Conservation (phyloP, 176 grass and related monocot species). For the Puya raimondii region DNA sequence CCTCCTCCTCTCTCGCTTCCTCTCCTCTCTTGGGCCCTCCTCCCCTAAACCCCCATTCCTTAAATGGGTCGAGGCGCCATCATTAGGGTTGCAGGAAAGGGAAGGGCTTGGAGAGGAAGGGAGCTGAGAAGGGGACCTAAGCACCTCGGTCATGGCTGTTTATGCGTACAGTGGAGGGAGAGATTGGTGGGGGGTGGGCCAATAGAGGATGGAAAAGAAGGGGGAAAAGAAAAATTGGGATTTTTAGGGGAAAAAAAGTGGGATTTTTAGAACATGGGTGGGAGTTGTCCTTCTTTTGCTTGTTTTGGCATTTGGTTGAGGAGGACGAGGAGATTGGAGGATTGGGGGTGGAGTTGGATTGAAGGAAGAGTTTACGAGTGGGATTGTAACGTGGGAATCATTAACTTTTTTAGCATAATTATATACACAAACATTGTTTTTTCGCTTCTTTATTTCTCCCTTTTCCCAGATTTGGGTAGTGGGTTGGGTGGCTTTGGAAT, state of each 20-base stretch:
- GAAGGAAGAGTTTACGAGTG: constrained; percentile 54
- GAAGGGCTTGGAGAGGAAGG: constrained; percentile 19
- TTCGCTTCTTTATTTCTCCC: background rate
- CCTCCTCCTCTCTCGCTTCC: constrained; percentile 10
- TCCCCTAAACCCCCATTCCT: constrained; percentile 31
- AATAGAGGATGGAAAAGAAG: constrained; percentile 2
- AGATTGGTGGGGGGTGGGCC: constrained; percentile 44
- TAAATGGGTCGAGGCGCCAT: constrained; percentile 34
- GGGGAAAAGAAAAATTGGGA: constrained; percentile 16
- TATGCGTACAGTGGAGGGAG: background rate
- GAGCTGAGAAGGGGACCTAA: constrained; percentile 31
- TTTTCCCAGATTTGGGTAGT: background rate
- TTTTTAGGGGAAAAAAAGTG: constrained; percentile 26
- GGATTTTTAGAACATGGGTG: constrained; percentile 19
- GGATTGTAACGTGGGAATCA: constrained; percentile 9
- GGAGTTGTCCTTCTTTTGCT: background rate
- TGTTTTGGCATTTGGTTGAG: constrained; percentile 1
- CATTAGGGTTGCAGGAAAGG: constrained; percentile 16
- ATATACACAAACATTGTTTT: background rate
- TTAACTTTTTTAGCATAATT: background rate
- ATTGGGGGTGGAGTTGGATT: constrained; percentile 80
- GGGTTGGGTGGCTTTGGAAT: background rate
- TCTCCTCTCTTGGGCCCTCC: constrained; percentile 24
- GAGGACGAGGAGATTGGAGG: constrained; percentile 20
- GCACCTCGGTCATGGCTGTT: constrained; percentile 39